These are phyloP conservation scores for Aspergillus melleus DNA, from an alignment of 2,329 filamentous ascomycete genomes.

Conservation along the genomic window DNA sequence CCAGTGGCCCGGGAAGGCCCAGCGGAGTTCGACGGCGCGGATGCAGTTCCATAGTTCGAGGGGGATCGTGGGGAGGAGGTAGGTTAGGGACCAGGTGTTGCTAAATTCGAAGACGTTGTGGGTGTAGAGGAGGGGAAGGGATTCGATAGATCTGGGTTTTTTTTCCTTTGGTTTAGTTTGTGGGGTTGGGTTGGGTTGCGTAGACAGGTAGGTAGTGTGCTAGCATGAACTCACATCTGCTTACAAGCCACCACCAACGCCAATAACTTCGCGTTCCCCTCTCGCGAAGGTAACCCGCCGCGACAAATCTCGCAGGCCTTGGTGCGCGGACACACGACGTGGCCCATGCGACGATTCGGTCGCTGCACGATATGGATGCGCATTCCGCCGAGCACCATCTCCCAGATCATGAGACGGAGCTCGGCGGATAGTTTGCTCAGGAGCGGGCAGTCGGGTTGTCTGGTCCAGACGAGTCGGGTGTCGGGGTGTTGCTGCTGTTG, in stretches of 20 bases:
- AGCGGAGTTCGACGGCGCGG: conserved; percentile 37
- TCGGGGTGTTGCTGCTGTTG: conserved; percentile 11
- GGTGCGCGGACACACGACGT: conserved; percentile 32
- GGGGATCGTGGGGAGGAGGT: conserved; percentile 37
- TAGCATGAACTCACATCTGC: conserved; percentile 35
- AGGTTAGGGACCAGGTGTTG: conserved; percentile 41
- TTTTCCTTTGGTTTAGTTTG: too few species aligned
- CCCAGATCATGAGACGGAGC: conserved; percentile 40
- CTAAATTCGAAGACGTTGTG: conserved; percentile 40
- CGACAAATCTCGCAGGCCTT: conserved; percentile 35
- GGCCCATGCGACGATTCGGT: conserved; percentile 30
- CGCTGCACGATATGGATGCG: conserved; percentile 40
- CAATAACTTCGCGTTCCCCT: conserved; percentile 22
- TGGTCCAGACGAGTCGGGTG: conserved; percentile 11
- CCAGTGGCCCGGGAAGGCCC: conserved; percentile 43
- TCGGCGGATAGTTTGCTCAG: conserved; percentile 36
- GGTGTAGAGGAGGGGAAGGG: conserved; percentile 36
- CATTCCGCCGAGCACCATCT: conserved; percentile 29
- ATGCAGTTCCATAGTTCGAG: conserved; percentile 30
- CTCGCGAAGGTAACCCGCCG: conserved; percentile 30
- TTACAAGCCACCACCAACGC: conserved; percentile 34
- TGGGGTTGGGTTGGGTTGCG: too few species aligned
- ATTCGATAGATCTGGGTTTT: conserved; percentile 34
- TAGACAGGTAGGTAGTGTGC: too few species aligned
- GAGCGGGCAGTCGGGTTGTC: conserved; percentile 29